A percentile compares a stretch with the other conserved stretches of the same genome.
These are phyloP conservation scores for Lichtheimia ramosa DNA, from an alignment of 371 early-diverging fungal genomes.

Conservation along the genomic window DNA sequence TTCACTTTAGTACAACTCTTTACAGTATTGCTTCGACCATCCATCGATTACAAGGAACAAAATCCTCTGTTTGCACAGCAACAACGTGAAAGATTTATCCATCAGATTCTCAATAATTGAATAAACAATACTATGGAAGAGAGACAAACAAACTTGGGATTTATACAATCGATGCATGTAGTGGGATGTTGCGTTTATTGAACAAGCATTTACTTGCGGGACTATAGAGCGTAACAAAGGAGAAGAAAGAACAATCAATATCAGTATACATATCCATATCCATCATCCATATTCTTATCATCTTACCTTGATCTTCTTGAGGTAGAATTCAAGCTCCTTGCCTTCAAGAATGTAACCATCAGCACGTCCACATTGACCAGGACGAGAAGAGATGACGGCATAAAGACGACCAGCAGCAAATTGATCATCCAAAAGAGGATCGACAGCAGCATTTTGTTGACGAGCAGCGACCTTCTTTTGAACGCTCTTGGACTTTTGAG, in stretches of 20 bases:
- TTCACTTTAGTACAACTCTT: constrained; percentile 34
- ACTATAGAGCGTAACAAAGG: constrained; percentile 1
- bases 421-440: constrained; percentile 90
- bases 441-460: constrained; percentile 81
- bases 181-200: background rate
- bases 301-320: constrained; percentile 83
- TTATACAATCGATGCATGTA: constrained; percentile 1
- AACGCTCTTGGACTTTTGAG: constrained; percentile 89
- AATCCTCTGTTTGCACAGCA: constrained; percentile 42
- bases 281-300: background rate
- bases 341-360: constrained; percentile 99
- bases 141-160: background rate
- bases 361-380: constrained; percentile 98
- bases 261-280: background rate
- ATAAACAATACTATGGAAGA: too few relatives aligned
- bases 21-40: constrained; percentile 47
- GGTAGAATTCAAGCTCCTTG: constrained; percentile 97
- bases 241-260: background rate
- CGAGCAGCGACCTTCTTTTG: constrained; percentile 88
- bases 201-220: constrained; percentile 18
- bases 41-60: constrained; percentile 37
- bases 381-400: constrained; percentile 95
- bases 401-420: constrained; percentile 97
- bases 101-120: constrained; percentile 4
- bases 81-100: constrained; percentile 34